Evolutionary conservation across 129 eudicot species (phyloP), one percentile per base, ranked within the genome.

Genomic region (Ambrosia artemisiifolia): DNA sequence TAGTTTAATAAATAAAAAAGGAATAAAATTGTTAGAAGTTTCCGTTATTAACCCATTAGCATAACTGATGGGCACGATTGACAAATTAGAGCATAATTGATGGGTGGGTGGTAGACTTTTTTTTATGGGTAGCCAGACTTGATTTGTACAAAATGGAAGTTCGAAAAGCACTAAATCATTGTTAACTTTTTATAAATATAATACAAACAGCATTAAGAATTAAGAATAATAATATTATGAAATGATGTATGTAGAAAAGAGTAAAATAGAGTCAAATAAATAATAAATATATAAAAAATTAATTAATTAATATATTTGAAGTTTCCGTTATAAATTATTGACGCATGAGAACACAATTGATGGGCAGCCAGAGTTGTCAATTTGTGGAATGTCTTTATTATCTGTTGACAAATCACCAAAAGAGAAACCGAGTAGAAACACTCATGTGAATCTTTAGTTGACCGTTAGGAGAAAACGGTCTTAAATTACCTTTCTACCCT

Each of bases 381-480:
- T 61, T 61, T 64, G 71, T 57, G 62, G 78, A 56, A 68, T 67
- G 75, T 67, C 40, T 56, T 56, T 20, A 55, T 20, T 51, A 36
- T 55, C 28, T 30, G 48, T 59, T 79, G 75, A 73, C 76, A 72
- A 80, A 68, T 60, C 17, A 60, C 19, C 65, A 60, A 32, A 38
- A 16, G 2, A 16, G 43, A 77, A 77, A 70, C 75, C 81, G 71
- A 28, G 76, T 62, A 28, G 28, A 77, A 51, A 61, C 32, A 11
- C 16, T 17, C 61, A 75, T 65, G 73, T 34, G 73, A 60, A 66
- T 72, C 63, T 32, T 71, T 48, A 73, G 56, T 65, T 53, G 87
- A 77, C 85, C 85, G 80, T 84, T 84, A 57, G 2, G 34, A 13
- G 18, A 60, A 13, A 7, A 57, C 32, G 65, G 43, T 12, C 9